A percentile compares a stretch with the other conserved stretches of the same genome.
Conservation (phyloP, 2,329 filamentous ascomycete genomes). For the Bertia moriformis region DNA sequence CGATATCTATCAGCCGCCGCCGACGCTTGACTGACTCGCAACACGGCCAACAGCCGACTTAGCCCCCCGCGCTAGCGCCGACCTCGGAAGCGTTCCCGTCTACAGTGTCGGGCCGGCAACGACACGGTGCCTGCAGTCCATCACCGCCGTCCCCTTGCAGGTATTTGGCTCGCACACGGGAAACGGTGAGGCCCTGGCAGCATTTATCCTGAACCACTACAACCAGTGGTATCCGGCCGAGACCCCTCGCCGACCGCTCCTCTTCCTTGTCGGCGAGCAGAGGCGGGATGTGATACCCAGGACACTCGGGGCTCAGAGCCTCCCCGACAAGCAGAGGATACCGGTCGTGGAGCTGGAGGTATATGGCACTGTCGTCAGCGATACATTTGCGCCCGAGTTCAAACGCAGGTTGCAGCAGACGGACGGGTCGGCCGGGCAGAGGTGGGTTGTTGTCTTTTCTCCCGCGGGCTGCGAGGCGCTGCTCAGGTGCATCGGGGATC, state of each 20-base stretch:
- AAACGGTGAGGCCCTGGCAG: slow-evolving; percentile 66
- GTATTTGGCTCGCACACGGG: slow-evolving; percentile 72
- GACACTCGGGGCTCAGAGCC: slow-evolving; percentile 45
- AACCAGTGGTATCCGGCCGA: slow-evolving; percentile 29
- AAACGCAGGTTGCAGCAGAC: slow-evolving; percentile 23
- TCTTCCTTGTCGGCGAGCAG: slow-evolving; percentile 86
- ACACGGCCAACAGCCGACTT: slow-evolving; percentile 2
- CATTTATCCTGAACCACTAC: slow-evolving; percentile 70
- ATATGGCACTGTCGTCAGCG: slow-evolving; percentile 75
- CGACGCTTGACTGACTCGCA: neutral
- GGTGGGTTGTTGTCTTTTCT: slow-evolving; percentile 70
- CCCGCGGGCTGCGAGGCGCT: slow-evolving; percentile 50
- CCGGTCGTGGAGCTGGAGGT: slow-evolving; percentile 66
- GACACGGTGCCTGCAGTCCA: slow-evolving; percentile 53
- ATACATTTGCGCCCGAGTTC: slow-evolving; percentile 61
- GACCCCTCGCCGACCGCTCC: slow-evolving; percentile 42
- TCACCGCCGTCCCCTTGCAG: slow-evolving; percentile 34
- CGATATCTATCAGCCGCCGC: slow-evolving; percentile 10
- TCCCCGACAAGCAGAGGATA: slow-evolving; percentile 37
- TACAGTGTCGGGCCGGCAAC: slow-evolving; percentile 76
- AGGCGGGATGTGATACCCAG: slow-evolving; percentile 79
- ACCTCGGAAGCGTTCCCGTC: slow-evolving; percentile 40
- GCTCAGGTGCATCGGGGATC: slow-evolving; percentile 33
- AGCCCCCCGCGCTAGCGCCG: slow-evolving; percentile 9
- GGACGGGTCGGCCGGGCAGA: too few relatives aligned